These are phyloP conservation scores for Globisporangium barbulae DNA, from an alignment of 352 stramenopile genomes.

Conservation along the genomic window DNA sequence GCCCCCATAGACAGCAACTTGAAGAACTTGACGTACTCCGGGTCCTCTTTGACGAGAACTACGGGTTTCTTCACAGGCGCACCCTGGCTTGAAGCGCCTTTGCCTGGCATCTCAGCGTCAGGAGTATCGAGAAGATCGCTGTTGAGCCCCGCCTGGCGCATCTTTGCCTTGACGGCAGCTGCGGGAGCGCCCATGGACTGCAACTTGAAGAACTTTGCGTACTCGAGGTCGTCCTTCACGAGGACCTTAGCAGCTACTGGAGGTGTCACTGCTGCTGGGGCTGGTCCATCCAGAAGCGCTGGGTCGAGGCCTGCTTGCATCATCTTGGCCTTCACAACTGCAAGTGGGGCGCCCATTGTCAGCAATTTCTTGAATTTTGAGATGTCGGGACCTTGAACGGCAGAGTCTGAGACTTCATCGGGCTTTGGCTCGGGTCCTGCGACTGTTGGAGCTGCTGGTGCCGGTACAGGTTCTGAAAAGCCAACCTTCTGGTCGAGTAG, in stretches of 20 bases:
- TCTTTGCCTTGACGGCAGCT: conserved; percentile 58
- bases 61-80: conserved; percentile 17
- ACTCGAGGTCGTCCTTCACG: conserved; percentile 54
- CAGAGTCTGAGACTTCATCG: conserved; percentile 10
- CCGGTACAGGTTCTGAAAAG: not conserved
- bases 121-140: conserved; percentile 62
- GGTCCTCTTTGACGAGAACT: conserved; percentile 58
- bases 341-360: conserved; percentile 54
- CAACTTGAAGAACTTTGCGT: conserved; percentile 72
- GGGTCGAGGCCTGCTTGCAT: conserved; percentile 58
- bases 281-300: conserved; percentile 35
- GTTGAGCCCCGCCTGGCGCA: conserved; percentile 83
- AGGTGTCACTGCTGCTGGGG: not conserved
- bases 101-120: conserved; percentile 37
- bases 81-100: not conserved
- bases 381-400: conserved; percentile 22
- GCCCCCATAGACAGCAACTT: conserved; percentile 65
- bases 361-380: conserved; percentile 66
- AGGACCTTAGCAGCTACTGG: conserved; percentile 11
- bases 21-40: conserved; percentile 68
- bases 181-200: conserved; percentile 54
- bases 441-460: not conserved
- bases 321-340: conserved; percentile 68
- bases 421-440: conserved; percentile 4
- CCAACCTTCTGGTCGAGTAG: conserved; percentile 37